These are phyloP conservation scores for Stylosanthes scabra DNA, from an alignment of 331 rosid species.

Conservation along the genomic window DNA sequence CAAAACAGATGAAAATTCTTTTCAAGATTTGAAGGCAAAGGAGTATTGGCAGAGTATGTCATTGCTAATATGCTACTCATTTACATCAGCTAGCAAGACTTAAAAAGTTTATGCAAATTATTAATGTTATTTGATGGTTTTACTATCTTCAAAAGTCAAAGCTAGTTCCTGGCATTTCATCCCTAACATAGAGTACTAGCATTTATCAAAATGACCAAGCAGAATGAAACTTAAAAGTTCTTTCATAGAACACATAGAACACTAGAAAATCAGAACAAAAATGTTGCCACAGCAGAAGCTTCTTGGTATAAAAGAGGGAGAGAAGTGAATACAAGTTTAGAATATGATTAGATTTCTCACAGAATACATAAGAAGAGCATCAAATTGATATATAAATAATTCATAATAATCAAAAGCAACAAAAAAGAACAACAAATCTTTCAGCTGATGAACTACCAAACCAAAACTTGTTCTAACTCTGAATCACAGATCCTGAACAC, in stretches of 20 bases:
- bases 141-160: background rate
- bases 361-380: no score
- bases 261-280: slow-evolving; percentile 21
- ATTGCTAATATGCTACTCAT: slow-evolving; percentile 13
- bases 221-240: slow-evolving; percentile 16
- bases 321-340: slow-evolving; percentile 12
- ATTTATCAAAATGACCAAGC: slow-evolving; percentile 19
- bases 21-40: slow-evolving; percentile 39
- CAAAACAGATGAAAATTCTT: slow-evolving; percentile 13
- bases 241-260: background rate
- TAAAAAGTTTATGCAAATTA: slow-evolving; percentile 15
- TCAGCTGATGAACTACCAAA: no score
- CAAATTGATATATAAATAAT: no score
- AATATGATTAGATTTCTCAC: no score
- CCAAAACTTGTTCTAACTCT: no score
- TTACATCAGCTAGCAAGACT: slow-evolving; percentile 14
- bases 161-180: slow-evolving; percentile 15
- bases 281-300: background rate
- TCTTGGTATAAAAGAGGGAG: background rate
- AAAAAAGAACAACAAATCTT: no score
- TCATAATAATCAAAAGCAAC: no score
- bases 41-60: slow-evolving; percentile 24
- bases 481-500: no score
- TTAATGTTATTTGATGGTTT: background rate
- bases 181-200: slow-evolving; percentile 13